These are phyloP conservation scores for Phytophthora pseudosyringae DNA, from an alignment of 352 stramenopile genomes.

Conservation along the genomic window DNA sequence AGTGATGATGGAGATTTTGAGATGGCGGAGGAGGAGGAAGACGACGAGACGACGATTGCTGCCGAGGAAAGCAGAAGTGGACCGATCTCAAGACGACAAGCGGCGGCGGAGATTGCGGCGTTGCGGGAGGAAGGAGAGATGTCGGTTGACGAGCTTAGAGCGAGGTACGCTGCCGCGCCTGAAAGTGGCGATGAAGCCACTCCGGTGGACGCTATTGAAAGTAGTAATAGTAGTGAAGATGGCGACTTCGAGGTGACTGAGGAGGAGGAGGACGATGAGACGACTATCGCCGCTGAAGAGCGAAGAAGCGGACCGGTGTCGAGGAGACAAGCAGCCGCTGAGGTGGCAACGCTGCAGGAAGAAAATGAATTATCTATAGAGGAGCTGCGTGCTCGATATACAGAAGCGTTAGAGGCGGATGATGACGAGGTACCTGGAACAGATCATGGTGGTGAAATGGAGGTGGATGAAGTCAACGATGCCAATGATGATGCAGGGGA, in stretches of 20 bases:
- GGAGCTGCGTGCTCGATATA: constrained; percentile 61
- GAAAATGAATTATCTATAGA: constrained; percentile 95
- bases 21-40: background rate
- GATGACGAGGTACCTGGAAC: constrained; percentile 9
- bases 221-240: constrained; percentile 33
- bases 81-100: constrained; percentile 5
- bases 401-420: constrained; percentile 21
- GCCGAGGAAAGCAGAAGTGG: constrained; percentile 30
- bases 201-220: background rate
- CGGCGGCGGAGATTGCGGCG: constrained; percentile 60
- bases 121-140: constrained; percentile 84
- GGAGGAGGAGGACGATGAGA: constrained; percentile 85
- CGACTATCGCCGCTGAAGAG: constrained; percentile 90
- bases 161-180: constrained; percentile 54
- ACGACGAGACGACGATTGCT: constrained; percentile 52
- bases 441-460: constrained; percentile 7
- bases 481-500: constrained; percentile 25
- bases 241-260: constrained; percentile 34
- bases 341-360: constrained; percentile 87
- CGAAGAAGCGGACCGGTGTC: constrained; percentile 35
- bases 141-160: constrained; percentile 79
- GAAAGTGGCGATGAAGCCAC: constrained; percentile 4
- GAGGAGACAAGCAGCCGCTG: constrained; percentile 49
- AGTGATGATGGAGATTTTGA: constrained; percentile 11
- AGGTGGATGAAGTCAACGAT: constrained; percentile 22